A percentile compares a stretch with the other conserved stretches of the same genome.
These are phyloP conservation scores for Globisporangium sylvaticum DNA, from an alignment of 352 stramenopile species.

Conservation along the genomic window DNA sequence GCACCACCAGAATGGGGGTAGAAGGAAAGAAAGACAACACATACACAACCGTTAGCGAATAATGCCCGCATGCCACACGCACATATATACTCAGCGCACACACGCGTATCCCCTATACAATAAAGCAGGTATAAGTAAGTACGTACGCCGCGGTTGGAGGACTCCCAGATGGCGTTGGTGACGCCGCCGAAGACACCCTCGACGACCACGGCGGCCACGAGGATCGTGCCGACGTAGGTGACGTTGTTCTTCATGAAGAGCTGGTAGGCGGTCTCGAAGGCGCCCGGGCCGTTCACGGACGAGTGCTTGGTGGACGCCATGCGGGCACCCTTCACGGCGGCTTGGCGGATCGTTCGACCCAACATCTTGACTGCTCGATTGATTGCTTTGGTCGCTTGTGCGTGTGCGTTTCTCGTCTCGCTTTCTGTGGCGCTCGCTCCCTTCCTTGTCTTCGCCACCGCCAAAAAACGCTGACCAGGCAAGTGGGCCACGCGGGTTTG, in stretches of 20 bases:
- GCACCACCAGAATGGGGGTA: constrained; percentile 34
- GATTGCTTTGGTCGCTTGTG: not conserved
- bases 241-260: constrained; percentile 81
- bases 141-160: constrained; percentile 77
- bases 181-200: constrained; percentile 70
- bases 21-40: not conserved
- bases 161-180: constrained; percentile 79
- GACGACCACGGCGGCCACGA: constrained; percentile 61
- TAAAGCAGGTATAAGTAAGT: not conserved
- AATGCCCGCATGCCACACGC: not conserved
- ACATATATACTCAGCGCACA: not conserved
- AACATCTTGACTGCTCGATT: constrained; percentile 29
- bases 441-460: not conserved
- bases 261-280: constrained; percentile 61
- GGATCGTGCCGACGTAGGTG: constrained; percentile 75
- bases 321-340: constrained; percentile 34
- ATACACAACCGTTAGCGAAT: constrained; percentile 6
- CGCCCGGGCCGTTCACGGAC: constrained; percentile 72
- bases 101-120: not conserved
- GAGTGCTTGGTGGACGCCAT: constrained; percentile 67
- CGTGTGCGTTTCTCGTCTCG: constrained; percentile 2
- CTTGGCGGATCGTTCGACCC: constrained; percentile 50
- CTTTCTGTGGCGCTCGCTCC: not conserved
- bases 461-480: not conserved
- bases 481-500: not conserved